Evolutionary conservation across 2,329 filamentous ascomycete genomes (phyloP).

Genomic region (Mariannaea elegans): DNA sequence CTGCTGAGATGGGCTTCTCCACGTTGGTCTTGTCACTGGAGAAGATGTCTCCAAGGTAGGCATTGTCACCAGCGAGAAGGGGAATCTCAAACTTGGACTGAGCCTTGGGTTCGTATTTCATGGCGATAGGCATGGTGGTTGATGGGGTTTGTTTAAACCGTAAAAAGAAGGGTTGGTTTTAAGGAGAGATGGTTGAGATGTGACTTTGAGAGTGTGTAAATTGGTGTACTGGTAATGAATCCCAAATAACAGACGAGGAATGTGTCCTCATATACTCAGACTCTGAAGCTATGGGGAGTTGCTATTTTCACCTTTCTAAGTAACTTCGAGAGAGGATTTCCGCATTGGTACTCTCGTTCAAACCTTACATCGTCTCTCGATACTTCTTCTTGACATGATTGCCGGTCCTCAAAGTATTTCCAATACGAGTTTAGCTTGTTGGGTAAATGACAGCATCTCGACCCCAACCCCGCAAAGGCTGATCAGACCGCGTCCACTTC

Average conservation of each 20-base stretch:
- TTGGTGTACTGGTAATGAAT: neutral
- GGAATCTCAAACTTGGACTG: constrained; percentile 70
- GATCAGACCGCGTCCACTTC: constrained; percentile 5
- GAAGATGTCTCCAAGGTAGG: constrained; percentile 70
- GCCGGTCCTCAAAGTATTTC: constrained; percentile 19
- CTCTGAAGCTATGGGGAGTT: neutral
- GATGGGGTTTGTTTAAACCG: neutral
- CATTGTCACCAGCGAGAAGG: constrained; percentile 73
- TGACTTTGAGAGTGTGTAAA: neutral
- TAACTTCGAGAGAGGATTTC: neutral
- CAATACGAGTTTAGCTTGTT: constrained; percentile 12
- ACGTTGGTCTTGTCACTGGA: constrained; percentile 64
- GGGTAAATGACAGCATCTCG: neutral
- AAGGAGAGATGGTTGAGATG: neutral
- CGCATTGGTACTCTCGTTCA: neutral
- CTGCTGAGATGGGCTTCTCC: constrained; percentile 68
- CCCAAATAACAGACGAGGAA: neutral
- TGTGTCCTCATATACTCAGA: constrained; percentile 12
- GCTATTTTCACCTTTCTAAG: neutral
- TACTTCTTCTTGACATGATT: constrained; percentile 20
- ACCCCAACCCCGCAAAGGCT: constrained; percentile 9
- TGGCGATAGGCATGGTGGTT: constrained; percentile 46
- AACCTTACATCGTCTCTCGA: neutral
- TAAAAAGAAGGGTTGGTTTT: neutral
- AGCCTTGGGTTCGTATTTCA: constrained; percentile 65